phyloP scores from a whole-genome alignment of 2,329 filamentous ascomycete genomes.

The Pseudocercospora fijiensis region DNA sequence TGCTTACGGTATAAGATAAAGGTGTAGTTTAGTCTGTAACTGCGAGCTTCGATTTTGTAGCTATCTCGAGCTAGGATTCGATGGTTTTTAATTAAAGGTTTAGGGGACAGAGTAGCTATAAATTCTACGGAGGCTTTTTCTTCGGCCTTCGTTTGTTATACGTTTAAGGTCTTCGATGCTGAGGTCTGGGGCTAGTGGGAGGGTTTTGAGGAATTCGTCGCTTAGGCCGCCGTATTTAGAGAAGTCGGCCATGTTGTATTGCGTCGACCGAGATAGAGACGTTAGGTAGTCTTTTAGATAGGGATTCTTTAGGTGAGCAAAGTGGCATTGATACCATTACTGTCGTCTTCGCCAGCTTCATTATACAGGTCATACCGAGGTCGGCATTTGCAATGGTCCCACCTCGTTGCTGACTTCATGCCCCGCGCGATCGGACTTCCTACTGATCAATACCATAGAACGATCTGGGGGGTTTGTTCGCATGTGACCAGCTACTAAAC shows the following conservation, averaged over 20 bases:
- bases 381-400: background rate
- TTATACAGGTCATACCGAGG: background rate
- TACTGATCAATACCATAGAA: background rate
- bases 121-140: slow-evolving; percentile 17
- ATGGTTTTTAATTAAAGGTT: slow-evolving; percentile 19
- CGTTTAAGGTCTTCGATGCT: slow-evolving; percentile 21
- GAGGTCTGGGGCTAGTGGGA: slow-evolving; percentile 17
- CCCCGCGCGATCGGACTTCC: background rate
- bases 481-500: background rate
- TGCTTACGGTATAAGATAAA: background rate
- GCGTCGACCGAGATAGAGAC: background rate
- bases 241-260: slow-evolving; percentile 22
- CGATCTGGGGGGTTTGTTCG: background rate
- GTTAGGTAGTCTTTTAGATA: background rate
- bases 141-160: slow-evolving; percentile 15
- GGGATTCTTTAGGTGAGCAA: background rate
- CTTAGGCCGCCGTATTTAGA: slow-evolving; percentile 24
- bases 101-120: slow-evolving; percentile 12
- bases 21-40: slow-evolving; percentile 44
- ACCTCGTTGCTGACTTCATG: background rate
- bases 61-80: slow-evolving; percentile 49
- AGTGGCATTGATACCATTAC: background rate
- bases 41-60: slow-evolving; percentile 47
- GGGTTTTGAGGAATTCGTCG: slow-evolving; percentile 15
- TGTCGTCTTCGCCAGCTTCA: background rate